Evolutionary conservation across 208 protist genomes (phyloP).

Genomic region (Leishmania major): DNA sequence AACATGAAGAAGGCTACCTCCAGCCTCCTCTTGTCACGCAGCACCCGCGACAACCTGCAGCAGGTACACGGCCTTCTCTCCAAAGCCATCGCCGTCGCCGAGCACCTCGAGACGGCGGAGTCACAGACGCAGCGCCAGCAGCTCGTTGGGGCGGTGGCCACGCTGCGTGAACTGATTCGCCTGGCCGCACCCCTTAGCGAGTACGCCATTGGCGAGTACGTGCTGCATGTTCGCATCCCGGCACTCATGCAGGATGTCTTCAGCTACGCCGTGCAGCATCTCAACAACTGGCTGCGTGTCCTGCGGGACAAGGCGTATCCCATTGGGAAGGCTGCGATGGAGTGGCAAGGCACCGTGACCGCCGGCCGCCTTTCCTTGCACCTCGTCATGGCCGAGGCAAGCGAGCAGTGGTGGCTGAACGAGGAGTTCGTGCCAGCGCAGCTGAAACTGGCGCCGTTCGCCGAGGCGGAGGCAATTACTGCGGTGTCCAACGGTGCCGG

Average conservation of each 20-base stretch:
- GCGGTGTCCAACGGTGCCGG: conserved; percentile 69
- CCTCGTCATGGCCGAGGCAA: conserved; percentile 44
- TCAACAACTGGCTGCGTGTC: conserved; percentile 82
- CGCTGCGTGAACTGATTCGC: conserved; percentile 72
- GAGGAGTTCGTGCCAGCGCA: conserved; percentile 52
- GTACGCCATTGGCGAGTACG: conserved; percentile 85
- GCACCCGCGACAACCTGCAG: conserved; percentile 62
- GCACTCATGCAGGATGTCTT: conserved; percentile 67
- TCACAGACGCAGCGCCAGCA: conserved; percentile 66
- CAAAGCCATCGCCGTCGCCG: conserved; percentile 58
- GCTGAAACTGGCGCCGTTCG: conserved; percentile 60
- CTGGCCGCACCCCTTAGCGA: conserved; percentile 70
- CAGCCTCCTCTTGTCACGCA: conserved; percentile 66
- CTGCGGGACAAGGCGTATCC: conserved; percentile 67
- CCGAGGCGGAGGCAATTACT: conserved; percentile 46
- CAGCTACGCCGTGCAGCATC: conserved; percentile 69
- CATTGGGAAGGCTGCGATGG: conserved; percentile 66
- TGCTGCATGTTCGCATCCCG: conserved; percentile 80
- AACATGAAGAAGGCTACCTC: conserved; percentile 78
- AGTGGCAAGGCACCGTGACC: conserved; percentile 62
- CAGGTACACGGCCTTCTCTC: conserved; percentile 59
- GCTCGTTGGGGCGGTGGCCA: conserved; percentile 74
- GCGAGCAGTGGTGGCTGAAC: conserved; percentile 75
- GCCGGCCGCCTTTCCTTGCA: conserved; percentile 52
- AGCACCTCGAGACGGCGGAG: conserved; percentile 86